A percentile compares a stretch with the other conserved stretches of the same genome.
Conservation (phyloP, 2,329 filamentous ascomycete genomes). For the Botrytis fabae region DNA sequence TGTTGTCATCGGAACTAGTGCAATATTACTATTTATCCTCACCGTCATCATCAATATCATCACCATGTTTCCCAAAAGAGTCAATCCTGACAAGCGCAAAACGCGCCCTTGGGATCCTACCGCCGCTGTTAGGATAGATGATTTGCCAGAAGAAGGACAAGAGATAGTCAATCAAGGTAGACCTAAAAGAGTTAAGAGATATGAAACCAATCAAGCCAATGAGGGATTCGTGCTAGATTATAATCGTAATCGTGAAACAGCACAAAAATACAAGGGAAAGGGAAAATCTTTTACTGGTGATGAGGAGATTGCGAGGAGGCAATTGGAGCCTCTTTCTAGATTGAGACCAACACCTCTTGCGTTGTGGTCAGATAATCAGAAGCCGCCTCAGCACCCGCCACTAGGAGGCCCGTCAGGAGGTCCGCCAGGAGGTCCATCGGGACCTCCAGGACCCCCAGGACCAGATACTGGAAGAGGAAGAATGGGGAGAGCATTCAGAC, state of each 20-base stretch:
- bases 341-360: neutral
- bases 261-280: neutral
- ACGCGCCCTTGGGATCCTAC: neutral
- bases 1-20: neutral
- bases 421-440: no score
- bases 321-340: neutral
- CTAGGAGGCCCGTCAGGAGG: no score
- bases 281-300: neutral
- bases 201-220: neutral
- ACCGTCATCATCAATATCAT: neutral
- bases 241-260: neutral
- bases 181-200: slow-evolving; percentile 7
- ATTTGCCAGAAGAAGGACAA: neutral
- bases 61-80: neutral
- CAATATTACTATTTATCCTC: neutral
- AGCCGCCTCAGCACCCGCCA: neutral
- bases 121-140: neutral
- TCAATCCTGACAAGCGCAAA: neutral
- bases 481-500: neutral
- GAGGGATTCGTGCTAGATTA: slow-evolving; percentile 7
- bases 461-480: neutral
- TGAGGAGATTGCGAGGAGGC: neutral
- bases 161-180: neutral
- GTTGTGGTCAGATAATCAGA: neutral
- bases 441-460: neutral